Percentiles rank a stretch among this genome's conserved stretches.
Evolutionary conservation across 176 grass and related monocot species (phyloP).

Genomic region (Lolium perenne): DNA sequence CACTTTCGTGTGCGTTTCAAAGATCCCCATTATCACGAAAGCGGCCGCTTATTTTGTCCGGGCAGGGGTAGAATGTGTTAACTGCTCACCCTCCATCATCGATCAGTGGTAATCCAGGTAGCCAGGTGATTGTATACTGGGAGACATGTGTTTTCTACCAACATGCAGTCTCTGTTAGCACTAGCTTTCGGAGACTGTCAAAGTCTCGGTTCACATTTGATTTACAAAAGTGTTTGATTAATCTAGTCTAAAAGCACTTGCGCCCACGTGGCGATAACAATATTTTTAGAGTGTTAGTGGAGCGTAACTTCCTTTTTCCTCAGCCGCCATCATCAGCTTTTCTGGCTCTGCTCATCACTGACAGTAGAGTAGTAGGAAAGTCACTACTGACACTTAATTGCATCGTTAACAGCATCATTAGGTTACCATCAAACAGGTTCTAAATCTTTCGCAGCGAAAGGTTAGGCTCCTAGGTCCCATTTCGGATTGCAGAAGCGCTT

Average conservation of each 20-base stretch:
- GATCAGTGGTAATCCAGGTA: no score
- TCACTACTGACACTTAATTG: not conserved
- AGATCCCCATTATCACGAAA: slow-evolving; percentile 40
- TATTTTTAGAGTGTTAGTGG: slow-evolving; percentile 40
- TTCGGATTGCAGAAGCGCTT: no score
- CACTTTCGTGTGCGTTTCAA: slow-evolving; percentile 47
- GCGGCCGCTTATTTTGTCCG: slow-evolving; percentile 34
- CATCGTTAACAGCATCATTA: not conserved
- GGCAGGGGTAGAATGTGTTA: not conserved
- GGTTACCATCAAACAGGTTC: not conserved
- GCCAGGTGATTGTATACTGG: no score
- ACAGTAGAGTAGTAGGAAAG: not conserved
- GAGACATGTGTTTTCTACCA: not conserved
- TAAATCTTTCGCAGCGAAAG: no score
- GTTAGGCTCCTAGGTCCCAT: no score
- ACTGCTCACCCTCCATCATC: no score
- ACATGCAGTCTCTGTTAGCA: not conserved
- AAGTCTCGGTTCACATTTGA: slow-evolving; percentile 15
- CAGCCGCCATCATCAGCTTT: slow-evolving; percentile 36
- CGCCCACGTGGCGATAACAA: slow-evolving; percentile 36
- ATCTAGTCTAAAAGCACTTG: not conserved
- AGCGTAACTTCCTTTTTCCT: not conserved
- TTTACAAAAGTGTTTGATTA: slow-evolving; percentile 12
- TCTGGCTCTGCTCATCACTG: not conserved
- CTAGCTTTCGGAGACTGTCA: not conserved